Evolutionary conservation across 805 yeast genomes (phyloP).

Genomic region (Metschnikowia borealis): DNA sequence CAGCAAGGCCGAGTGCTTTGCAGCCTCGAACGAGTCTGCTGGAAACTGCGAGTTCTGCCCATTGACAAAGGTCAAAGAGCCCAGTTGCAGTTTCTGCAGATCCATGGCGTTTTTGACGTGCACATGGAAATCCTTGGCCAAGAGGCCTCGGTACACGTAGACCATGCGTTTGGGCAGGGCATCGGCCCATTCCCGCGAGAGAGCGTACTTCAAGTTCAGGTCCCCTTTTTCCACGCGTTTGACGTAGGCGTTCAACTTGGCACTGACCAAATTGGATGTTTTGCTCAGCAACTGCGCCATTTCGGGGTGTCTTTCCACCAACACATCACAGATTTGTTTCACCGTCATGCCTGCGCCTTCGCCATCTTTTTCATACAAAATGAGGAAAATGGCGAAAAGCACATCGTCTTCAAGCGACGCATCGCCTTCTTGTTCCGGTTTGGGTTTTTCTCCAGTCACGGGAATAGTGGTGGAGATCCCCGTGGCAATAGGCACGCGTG

Average conservation of each 20-base stretch:
- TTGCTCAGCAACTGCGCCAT: constrained; percentile 79
- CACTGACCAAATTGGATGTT: constrained; percentile 75
- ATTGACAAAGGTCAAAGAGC: constrained; percentile 7
- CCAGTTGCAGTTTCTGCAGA: constrained; percentile 34
- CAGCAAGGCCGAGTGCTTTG: constrained; percentile 28
- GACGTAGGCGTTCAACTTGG: constrained; percentile 80
- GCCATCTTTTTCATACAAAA: constrained; percentile 64
- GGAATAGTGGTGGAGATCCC: constrained; percentile 79
- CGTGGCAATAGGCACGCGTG: constrained; percentile 56
- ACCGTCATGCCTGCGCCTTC: constrained; percentile 83
- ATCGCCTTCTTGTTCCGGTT: constrained; percentile 64
- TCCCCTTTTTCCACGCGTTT: constrained; percentile 85
- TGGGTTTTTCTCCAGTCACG: constrained; percentile 62
- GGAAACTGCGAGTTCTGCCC: constrained; percentile 8
- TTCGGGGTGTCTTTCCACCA: constrained; percentile 72
- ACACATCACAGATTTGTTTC: constrained; percentile 75
- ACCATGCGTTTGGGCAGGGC: constrained; percentile 88
- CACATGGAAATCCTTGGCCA: constrained; percentile 69
- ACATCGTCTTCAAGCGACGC: constrained; percentile 71
- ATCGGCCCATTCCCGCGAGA: constrained; percentile 87
- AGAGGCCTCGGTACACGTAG: constrained; percentile 74
- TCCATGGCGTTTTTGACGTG: constrained; percentile 67
- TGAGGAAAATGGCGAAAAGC: constrained; percentile 67
- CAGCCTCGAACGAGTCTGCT: constrained; percentile 33
- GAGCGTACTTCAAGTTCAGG: constrained; percentile 62